Evolutionary conservation across 768 basidiomycete genomes (phyloP).

Genomic region (Cubamyces sp.): DNA sequence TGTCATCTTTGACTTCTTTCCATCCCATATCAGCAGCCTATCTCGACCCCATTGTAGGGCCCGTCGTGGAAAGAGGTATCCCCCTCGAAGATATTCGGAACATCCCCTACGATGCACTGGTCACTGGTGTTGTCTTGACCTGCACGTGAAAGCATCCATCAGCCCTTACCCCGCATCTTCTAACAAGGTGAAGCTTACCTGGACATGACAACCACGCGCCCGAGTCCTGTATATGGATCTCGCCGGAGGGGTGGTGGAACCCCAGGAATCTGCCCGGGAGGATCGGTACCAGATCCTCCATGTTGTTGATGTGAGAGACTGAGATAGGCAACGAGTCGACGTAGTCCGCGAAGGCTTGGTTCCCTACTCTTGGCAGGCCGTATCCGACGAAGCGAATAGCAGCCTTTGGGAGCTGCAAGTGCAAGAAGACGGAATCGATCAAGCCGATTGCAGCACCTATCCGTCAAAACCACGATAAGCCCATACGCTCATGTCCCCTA

Average conservation of each 20-base stretch:
- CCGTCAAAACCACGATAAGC: background rate
- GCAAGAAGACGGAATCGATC: conserved; percentile 54
- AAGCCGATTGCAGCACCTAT: conserved; percentile 56
- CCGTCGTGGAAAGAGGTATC: conserved; percentile 48
- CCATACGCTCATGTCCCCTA: background rate
- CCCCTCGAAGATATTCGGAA: conserved; percentile 53
- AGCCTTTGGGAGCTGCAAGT: conserved; percentile 49
- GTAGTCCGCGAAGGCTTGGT: conserved; percentile 61
- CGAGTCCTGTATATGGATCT: conserved; percentile 45
- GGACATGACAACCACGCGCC: conserved; percentile 59
- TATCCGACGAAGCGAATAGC: conserved; percentile 35
- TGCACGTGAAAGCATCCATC: conserved; percentile 20
- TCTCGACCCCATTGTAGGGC: conserved; percentile 33
- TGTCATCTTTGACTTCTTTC: no score
- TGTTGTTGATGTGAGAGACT: conserved; percentile 61
- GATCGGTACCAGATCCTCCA: conserved; percentile 45
- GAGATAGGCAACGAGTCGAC: conserved; percentile 47
- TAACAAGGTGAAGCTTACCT: conserved; percentile 20
- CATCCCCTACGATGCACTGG: conserved; percentile 58
- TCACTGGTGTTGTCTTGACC: conserved; percentile 63
- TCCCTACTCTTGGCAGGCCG: conserved; percentile 49
- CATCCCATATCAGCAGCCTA: conserved; percentile 28
- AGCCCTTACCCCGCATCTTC: no score
- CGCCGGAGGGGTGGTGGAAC: conserved; percentile 49
- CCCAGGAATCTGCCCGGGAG: conserved; percentile 41